These are phyloP conservation scores for Paradendryphiella salina DNA, from an alignment of 2,329 filamentous ascomycete genomes.

Conservation along the genomic window DNA sequence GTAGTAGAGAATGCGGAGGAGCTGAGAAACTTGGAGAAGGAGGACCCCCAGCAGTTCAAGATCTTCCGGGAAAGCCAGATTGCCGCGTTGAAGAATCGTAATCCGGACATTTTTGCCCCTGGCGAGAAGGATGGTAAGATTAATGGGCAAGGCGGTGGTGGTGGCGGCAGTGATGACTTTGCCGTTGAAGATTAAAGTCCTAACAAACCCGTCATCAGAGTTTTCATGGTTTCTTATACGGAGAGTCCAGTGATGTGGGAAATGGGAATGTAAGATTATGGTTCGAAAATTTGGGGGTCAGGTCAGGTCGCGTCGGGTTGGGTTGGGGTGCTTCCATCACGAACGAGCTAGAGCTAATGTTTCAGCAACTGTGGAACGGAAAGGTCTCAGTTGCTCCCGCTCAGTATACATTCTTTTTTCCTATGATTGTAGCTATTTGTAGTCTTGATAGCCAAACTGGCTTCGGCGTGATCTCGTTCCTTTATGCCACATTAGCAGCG, in stretches of 20 bases:
- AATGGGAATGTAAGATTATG: not conserved
- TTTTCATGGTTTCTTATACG: too few relatives aligned
- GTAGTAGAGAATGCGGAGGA: slow-evolving; percentile 67
- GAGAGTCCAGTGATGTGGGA: not conserved
- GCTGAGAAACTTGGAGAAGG: slow-evolving; percentile 61
- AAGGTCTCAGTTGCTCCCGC: not conserved
- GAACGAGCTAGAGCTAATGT: not conserved
- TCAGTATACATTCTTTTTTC: not conserved
- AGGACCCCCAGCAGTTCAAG: slow-evolving; percentile 41
- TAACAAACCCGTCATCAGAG: too few relatives aligned
- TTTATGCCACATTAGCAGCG: too few relatives aligned
- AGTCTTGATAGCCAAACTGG: too few relatives aligned
- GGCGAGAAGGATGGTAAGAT: slow-evolving; percentile 9
- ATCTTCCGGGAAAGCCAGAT: slow-evolving; percentile 44
- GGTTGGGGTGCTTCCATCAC: not conserved
- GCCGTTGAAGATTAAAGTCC: slow-evolving; percentile 9
- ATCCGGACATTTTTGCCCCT: slow-evolving; percentile 26
- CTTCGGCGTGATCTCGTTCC: too few relatives aligned
- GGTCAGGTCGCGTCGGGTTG: too few relatives aligned
- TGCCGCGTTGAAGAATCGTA: slow-evolving; percentile 44
- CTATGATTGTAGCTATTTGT: not conserved
- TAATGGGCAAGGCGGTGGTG: not conserved
- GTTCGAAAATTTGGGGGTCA: not conserved
- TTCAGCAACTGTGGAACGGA: not conserved
- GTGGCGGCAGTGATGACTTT: slow-evolving; percentile 1